Base-by-base conservation (phyloP, 306 rosid genomes). In the Citrullus colocynthis region DNA sequence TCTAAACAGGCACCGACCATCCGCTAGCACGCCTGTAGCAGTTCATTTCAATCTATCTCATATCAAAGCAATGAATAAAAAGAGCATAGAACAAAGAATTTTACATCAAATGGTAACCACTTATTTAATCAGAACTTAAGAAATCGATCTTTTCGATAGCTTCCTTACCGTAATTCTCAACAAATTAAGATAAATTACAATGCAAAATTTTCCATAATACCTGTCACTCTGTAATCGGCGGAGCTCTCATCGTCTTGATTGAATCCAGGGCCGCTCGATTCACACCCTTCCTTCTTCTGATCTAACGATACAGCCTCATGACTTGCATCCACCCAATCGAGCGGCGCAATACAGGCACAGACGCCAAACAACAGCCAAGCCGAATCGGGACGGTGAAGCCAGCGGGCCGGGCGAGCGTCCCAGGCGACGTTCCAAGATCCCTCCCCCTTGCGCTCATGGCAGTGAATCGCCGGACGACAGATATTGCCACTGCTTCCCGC, bases 391-490 rank as follows among this genome's bases (percentile, higher is more conserved):
- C 93, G 83, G 72, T 94, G 97, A 64, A 94, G 97, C 98, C 98
- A 94, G 44, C 98, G 87, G 0, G 97, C 96, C 0, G 98, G 98
- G 1, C 98, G 90, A 0, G 97, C 85, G n/a, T 94, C 98, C 88
- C 91, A 85, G 1, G 95, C 96, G 17, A 88, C 98, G 73, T 94
- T 94, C 98, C 98, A 94, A 6, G 97, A 94, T 42, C 97, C 98
- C 74, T 91, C 98, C 5, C 96, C 98, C 18, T 83, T 93, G 65
- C 82, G 75, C 58, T 85, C 94, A 63, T 83, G 88, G 81, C 86
- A 84, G 51, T 82, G 85, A 62, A 83, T 61, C 45, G 74, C 81
- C 2, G 75, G 67, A 17, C 86, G 85, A 3, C 87, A 78, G 4
- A 80, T 76, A 82, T 84, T 80, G 78, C 55, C 63, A 14, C 83